These are phyloP conservation scores for Kwoniella mangroviensis DNA, from an alignment of 768 basidiomycete genomes.

Conservation along the genomic window DNA sequence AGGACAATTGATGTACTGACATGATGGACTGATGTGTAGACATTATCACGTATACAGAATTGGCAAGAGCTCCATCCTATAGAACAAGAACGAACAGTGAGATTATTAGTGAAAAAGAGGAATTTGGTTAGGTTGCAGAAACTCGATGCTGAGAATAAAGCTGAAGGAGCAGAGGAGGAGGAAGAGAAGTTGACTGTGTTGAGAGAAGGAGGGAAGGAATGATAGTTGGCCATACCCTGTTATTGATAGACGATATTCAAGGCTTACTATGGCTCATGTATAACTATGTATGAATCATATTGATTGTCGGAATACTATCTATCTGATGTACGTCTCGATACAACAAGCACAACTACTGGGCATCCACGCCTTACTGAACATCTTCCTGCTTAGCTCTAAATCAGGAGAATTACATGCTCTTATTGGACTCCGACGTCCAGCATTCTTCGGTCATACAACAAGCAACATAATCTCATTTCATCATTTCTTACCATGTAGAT, in stretches of 20 bases:
- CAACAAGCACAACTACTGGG: background rate
- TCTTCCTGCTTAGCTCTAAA: too few relatives aligned
- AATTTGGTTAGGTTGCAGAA: constrained; percentile 53
- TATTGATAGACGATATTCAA: background rate
- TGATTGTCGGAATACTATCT: background rate
- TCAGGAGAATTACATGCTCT: background rate
- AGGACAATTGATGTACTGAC: background rate
- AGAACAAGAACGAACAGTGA: constrained; percentile 66
- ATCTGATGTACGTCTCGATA: background rate
- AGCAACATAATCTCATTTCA: too few relatives aligned
- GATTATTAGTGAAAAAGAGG: constrained; percentile 62
- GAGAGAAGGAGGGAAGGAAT: constrained; percentile 3
- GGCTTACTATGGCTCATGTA: background rate
- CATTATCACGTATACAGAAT: constrained; percentile 69
- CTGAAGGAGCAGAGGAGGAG: constrained; percentile 6
- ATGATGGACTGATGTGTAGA: constrained; percentile 59
- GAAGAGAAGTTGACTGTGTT: constrained; percentile 25
- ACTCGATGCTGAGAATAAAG: constrained; percentile 38
- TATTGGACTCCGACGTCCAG: background rate
- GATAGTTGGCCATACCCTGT: background rate
- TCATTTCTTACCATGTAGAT: too few relatives aligned
- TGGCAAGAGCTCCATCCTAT: constrained; percentile 67
- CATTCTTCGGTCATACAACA: background rate
- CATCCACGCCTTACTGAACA: too few relatives aligned
- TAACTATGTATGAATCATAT: background rate